Base-by-base conservation (phyloP, 169 alveolate species). In the Plasmodium cynomolgi region DNA sequence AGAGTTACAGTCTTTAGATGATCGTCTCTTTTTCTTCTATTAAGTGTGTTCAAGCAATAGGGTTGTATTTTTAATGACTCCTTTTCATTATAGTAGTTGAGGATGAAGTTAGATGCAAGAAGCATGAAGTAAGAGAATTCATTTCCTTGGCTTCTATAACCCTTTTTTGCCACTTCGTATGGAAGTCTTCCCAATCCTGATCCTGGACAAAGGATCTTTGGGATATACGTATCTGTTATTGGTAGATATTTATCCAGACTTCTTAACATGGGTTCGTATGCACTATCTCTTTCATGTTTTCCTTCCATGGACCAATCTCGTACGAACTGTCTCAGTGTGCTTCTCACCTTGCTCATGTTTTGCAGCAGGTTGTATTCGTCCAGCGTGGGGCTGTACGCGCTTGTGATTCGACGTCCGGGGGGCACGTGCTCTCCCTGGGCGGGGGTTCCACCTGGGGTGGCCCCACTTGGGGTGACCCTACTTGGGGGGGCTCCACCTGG, bases 81-180 rank as follows among this genome's bases (percentile, higher is more conserved):
- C 39, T 84, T 93, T 81, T 95, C 86, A 77, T 96, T 86, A 41
- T 95, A 83, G 86, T 95, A 96, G 83, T 98, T 98, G n/a, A 97
- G 92, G n/a, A 97, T 95, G 84, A 97, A 97, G 68, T 97, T 94
- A 11, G 98, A 96, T 3, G 98, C 97, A 29, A 99, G 90, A 5
- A 99, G 97, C 99, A 99, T 99, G 93, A 98, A 98, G 96, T 98
- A 98, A 20, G 99, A 98, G 85, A 99, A 97, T 95, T 99, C 99
- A 95, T 99, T 99, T 37, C 99, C 99, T 95, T 99, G 99, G n/a
- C 99, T 97, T 79, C 98, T 96, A 93, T 98, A 99, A 2, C 99
- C 99, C 33, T 96, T 93, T 81, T 96, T 91, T 75, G 99, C 99
- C 3, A 98, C 98, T 93, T 99, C 99, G 88, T 97, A 99, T 31